phyloP scores from a whole-genome alignment of 805 yeast species.

The Spathaspora arborariae region DNA sequence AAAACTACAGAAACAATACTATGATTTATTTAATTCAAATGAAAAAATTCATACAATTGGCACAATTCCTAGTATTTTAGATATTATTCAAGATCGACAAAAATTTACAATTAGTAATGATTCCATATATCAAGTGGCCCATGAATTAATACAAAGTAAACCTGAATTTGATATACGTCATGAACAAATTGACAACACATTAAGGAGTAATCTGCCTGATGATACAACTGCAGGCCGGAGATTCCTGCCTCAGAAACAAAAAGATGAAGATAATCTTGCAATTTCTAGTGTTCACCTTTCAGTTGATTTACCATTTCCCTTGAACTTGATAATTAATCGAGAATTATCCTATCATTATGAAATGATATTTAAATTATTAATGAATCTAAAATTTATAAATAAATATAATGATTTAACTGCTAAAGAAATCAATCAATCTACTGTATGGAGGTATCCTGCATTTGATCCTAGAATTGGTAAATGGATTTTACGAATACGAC shows the following conservation, averaged over 20 bases:
- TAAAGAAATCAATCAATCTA: constrained; percentile 61
- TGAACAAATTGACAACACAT: neutral
- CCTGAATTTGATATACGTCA: neutral
- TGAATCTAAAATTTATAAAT: constrained; percentile 60
- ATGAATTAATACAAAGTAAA: constrained; percentile 43
- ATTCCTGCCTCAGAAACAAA: neutral
- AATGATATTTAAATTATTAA: constrained; percentile 66
- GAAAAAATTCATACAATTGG: constrained; percentile 4
- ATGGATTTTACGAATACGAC: constrained; percentile 53
- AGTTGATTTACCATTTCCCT: constrained; percentile 77
- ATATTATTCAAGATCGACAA: constrained; percentile 14
- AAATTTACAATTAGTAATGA: constrained; percentile 40
- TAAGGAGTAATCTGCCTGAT: neutral
- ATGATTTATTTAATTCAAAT: constrained; percentile 11
- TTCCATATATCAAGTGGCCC: constrained; percentile 42
- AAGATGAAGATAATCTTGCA: constrained; percentile 13
- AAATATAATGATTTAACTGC: constrained; percentile 62
- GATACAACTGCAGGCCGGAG: constrained; percentile 4
- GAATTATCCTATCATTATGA: constrained; percentile 77
- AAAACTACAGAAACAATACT: constrained; percentile 21
- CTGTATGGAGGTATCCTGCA: constrained; percentile 61
- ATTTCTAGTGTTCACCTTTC: constrained; percentile 55
- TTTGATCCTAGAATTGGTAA: constrained; percentile 40
- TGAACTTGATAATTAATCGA: constrained; percentile 68
- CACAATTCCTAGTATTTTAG: constrained; percentile 6